Conservation (phyloP, 805 yeast species). For the Alloascoidea hylecoeti region DNA sequence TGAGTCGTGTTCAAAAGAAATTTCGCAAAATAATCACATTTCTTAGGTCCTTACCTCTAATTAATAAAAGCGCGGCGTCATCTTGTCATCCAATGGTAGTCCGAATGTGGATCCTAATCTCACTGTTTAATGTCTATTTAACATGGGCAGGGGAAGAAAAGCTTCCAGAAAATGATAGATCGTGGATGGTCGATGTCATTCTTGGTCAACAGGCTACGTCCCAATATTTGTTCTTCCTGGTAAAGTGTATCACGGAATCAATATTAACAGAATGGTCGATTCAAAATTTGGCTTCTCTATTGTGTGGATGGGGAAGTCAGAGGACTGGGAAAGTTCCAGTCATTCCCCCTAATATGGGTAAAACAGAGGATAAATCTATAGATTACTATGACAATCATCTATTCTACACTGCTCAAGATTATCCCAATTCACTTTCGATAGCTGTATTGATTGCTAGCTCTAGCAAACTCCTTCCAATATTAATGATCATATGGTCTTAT, state of each 20-base stretch:
- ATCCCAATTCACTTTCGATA: slow-evolving; percentile 35
- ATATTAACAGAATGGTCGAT: neutral
- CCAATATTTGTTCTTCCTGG: slow-evolving; percentile 1
- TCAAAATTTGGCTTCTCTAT: neutral
- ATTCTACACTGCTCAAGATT: slow-evolving; percentile 7
- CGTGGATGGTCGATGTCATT: slow-evolving; percentile 11
- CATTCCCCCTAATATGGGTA: neutral
- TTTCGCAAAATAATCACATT: neutral
- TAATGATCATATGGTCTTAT: slow-evolving; percentile 95
- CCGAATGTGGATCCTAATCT: slow-evolving; percentile 45
- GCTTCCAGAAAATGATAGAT: slow-evolving; percentile 16
- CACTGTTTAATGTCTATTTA: slow-evolving; percentile 78
- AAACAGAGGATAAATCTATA: too few relatives aligned
- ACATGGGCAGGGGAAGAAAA: slow-evolving; percentile 88
- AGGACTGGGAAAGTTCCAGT: slow-evolving; percentile 4
- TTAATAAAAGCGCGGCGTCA: neutral
- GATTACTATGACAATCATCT: too few relatives aligned
- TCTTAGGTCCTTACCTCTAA: slow-evolving; percentile 6
- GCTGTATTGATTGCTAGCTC: slow-evolving; percentile 67
- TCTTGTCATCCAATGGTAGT: slow-evolving; percentile 11
- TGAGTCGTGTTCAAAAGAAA: slow-evolving; percentile 6
- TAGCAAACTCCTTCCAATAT: slow-evolving; percentile 74
- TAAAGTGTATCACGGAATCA: neutral
- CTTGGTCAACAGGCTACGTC: slow-evolving; percentile 9
- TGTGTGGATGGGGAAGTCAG: neutral